Evolutionary conservation across 129 eudicot genomes (phyloP).

Genomic region (Sambucus nigra): DNA sequence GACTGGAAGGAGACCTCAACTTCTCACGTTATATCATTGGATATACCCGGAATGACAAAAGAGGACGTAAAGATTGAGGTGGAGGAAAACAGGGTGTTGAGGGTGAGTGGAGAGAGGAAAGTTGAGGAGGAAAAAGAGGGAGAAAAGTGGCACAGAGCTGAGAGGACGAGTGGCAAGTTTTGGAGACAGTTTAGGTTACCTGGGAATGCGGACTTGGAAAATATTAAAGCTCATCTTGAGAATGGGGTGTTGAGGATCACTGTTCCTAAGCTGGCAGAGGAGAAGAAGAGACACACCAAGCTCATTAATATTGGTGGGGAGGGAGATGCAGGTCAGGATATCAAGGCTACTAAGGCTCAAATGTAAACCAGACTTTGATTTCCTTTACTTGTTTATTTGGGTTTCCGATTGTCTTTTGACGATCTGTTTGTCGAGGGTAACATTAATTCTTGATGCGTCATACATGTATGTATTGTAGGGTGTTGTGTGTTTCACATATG

Average conservation of each 20-base stretch:
- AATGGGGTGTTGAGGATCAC: constrained; percentile 34
- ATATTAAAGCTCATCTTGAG: constrained; percentile 24
- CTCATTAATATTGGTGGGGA: constrained; percentile 22
- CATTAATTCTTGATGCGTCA: too few relatives aligned
- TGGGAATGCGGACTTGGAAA: constrained; percentile 35
- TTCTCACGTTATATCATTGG: constrained; percentile 28
- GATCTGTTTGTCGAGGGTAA: too few relatives aligned
- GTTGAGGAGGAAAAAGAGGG: constrained; percentile 26
- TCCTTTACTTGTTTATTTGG: too few relatives aligned
- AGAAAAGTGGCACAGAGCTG: constrained; percentile 46
- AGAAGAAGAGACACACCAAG: constrained; percentile 21
- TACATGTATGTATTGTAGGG: too few relatives aligned
- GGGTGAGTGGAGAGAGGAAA: constrained; percentile 35
- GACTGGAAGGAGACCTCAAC: constrained; percentile 44
- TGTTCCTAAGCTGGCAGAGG: constrained; percentile 33
- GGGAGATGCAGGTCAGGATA: constrained; percentile 16
- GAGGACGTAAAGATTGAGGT: constrained; percentile 42
- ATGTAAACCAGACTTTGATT: too few relatives aligned
- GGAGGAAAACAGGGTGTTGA: constrained; percentile 35
- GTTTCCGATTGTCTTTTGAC: too few relatives aligned
- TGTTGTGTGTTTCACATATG: too few relatives aligned
- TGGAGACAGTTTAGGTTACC: constrained; percentile 53
- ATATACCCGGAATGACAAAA: constrained; percentile 36
- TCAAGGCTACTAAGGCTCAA: constrained; percentile 18
- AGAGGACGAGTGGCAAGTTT: constrained; percentile 40